Percentiles rank a stretch among this genome's conserved stretches.
Evolutionary conservation across 805 yeast genomes (phyloP).

Genomic region (Zygotorulaspora danielsina): DNA sequence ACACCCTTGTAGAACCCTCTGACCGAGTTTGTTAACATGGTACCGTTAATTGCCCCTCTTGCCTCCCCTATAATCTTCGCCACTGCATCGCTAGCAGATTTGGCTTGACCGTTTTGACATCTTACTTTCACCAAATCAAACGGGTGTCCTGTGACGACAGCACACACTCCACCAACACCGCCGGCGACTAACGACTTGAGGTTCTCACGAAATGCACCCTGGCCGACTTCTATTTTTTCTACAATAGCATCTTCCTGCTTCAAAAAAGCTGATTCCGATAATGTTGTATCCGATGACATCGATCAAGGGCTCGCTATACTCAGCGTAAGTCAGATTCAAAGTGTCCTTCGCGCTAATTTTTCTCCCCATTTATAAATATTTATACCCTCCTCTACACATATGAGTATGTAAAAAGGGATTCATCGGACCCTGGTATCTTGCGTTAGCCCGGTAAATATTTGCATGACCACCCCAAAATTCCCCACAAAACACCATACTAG

Average conservation of each 20-base stretch:
- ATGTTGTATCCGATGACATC: constrained; percentile 10
- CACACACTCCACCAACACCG: constrained; percentile 95
- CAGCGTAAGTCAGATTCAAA: too few species aligned
- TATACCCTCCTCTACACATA: too few species aligned
- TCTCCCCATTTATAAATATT: too few species aligned
- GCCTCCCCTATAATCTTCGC: constrained; percentile 64
- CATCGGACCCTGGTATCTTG: not conserved
- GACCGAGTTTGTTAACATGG: constrained; percentile 16
- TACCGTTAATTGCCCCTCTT: constrained; percentile 44
- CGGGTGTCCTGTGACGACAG: constrained; percentile 94
- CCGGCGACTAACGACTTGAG: constrained; percentile 86
- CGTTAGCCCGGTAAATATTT: not conserved
- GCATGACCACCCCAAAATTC: too few species aligned
- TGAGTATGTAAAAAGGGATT: too few species aligned
- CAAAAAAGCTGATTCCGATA: constrained; percentile 7
- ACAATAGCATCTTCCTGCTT: constrained; percentile 6
- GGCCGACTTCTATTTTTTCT: not conserved
- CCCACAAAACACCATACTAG: too few species aligned
- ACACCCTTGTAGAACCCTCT: constrained; percentile 90
- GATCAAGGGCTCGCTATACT: too few species aligned
- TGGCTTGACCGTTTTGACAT: constrained; percentile 69
- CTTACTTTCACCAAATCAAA: constrained; percentile 91
- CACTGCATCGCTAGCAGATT: constrained; percentile 63
- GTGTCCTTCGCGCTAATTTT: too few species aligned
- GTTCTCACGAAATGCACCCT: constrained; percentile 47